phyloP scores from a whole-genome alignment of 345 rosid genomes.

The Melaleuca quinquenervia region DNA sequence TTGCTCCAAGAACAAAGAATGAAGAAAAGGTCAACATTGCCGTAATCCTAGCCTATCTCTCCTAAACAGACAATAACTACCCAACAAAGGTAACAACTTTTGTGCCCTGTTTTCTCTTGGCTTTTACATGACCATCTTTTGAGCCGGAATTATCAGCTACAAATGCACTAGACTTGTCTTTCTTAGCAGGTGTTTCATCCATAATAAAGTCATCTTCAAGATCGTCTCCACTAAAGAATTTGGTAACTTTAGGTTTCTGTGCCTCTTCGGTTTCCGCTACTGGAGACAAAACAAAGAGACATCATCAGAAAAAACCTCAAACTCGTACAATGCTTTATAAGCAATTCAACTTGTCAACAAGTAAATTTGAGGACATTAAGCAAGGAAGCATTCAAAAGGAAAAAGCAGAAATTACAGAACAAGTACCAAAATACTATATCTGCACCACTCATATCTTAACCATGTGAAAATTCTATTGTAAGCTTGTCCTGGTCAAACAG shows the following conservation, averaged over 20 bases:
- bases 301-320: neutral
- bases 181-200: constrained; percentile 16
- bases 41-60: neutral
- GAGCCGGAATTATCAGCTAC: constrained; percentile 7
- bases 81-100: constrained; percentile 71
- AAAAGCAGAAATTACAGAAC: neutral
- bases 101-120: constrained; percentile 46
- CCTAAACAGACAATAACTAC: neutral
- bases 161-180: constrained; percentile 11
- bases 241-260: constrained; percentile 50
- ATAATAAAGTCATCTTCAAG: constrained; percentile 71
- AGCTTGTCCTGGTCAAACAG: neutral
- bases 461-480: neutral
- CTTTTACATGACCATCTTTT: constrained; percentile 16
- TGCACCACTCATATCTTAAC: neutral
- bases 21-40: neutral
- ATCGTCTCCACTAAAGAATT: constrained; percentile 72
- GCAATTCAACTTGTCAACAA: neutral
- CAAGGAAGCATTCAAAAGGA: neutral
- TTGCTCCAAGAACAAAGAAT: neutral
- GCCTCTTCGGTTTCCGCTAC: constrained; percentile 20
- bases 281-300: constrained; percentile 10
- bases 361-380: neutral
- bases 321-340: neutral
- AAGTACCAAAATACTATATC: neutral